Evolutionary conservation across 768 basidiomycete genomes (phyloP).

Genomic region (Xanthoconium purpureum): DNA sequence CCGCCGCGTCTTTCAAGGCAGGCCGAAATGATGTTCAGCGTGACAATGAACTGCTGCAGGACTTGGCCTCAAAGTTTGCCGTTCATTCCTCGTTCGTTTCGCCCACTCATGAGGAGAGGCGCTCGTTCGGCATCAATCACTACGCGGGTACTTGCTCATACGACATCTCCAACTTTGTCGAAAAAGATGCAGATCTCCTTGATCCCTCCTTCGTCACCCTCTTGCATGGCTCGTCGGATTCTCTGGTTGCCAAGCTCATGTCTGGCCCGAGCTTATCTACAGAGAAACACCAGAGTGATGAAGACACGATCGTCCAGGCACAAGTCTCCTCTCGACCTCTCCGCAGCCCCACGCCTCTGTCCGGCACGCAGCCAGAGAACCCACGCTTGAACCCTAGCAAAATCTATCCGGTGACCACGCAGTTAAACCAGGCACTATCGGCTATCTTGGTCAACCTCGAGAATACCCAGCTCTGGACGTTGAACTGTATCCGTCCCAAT

Average conservation of each 20-base stretch:
- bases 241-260: constrained; percentile 57
- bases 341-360: constrained; percentile 43
- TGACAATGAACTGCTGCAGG: constrained; percentile 49
- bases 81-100: constrained; percentile 51
- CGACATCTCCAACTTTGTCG: constrained; percentile 46
- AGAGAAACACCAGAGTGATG: constrained; percentile 57
- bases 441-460: constrained; percentile 47
- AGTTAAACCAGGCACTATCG: constrained; percentile 52
- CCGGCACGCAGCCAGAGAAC: constrained; percentile 31
- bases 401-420: constrained; percentile 58
- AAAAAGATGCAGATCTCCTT: constrained; percentile 50
- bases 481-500: constrained; percentile 62
- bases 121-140: constrained; percentile 58
- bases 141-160: constrained; percentile 55
- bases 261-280: constrained; percentile 59
- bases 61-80: constrained; percentile 46
- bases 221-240: constrained; percentile 48
- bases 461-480: constrained; percentile 48
- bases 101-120: constrained; percentile 30
- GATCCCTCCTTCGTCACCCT: constrained; percentile 56
- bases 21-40: constrained; percentile 49
- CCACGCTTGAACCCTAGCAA: constrained; percentile 47
- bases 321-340: constrained; percentile 60
- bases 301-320: constrained; percentile 57
- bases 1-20: constrained; percentile 45